Base-by-base conservation (phyloP, 1,139 yeast species). In the Blastobotrys illinoisensis region DNA sequence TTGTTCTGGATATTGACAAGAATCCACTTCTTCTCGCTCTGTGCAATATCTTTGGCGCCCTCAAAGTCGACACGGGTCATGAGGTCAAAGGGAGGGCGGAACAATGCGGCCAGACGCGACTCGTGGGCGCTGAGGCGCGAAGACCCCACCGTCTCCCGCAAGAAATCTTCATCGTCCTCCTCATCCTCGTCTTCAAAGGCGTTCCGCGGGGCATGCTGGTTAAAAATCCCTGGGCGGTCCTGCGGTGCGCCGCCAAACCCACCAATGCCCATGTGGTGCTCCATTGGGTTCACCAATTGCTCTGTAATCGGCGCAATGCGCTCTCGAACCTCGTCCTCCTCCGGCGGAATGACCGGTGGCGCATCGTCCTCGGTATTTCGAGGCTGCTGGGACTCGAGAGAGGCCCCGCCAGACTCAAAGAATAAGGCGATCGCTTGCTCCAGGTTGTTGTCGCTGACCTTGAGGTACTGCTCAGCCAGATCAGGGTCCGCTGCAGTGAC, bases 81-180 rank as follows among this genome's bases (percentile, higher is more conserved):
- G 47, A 93, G 74, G 64, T 93, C 98, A 72, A 89, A 93, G 0
- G 99, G 99, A 0, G 99, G 99, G 58, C 95, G 77, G 71, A 91
- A 93, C 44, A 93, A 74, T 58, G 79, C 79, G 4, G 97, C 97
- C 54, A 93, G 74, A 54, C 95, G 75, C 57, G 82, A 72, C 65
- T 86, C 95, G 14, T 88, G 83, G 7, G 81, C 75, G 0, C 86
- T 79, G 64, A 82, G 65, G 1, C 62, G 62, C 5, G 64, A 60
- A 11, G 60, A 50, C 7, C 66, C 65, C 9, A 62, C 64, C 1
- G 64, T 55, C 14, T 52, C 60, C 36, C 54, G 54, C 50, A 65
- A 49, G 21, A 64, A 59, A 16, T 59, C 60, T 51, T 51, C 53
- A 19, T 57, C 64, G 20, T 62, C 65, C 9, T 59, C 59, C 18